These are phyloP conservation scores for Umbilicaria muhlenbergii DNA, from an alignment of 495 filamentous ascomycete genomes.

Conservation along the genomic window DNA sequence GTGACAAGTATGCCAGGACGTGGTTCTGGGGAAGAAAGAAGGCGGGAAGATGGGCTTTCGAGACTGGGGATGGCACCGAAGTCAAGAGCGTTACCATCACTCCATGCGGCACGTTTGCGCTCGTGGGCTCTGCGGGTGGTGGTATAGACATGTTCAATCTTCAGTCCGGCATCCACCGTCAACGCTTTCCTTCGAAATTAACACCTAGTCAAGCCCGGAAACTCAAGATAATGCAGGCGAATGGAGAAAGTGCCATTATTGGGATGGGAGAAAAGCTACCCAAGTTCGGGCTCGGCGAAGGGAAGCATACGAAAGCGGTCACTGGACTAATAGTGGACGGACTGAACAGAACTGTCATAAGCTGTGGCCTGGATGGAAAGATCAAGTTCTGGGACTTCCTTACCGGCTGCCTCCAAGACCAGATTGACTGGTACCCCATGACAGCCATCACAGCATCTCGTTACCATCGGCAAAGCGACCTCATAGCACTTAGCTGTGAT, in stretches of 20 bases:
- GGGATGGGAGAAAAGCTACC: conserved; percentile 25
- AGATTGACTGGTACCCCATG: conserved; percentile 77
- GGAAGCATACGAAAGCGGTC: conserved; percentile 65
- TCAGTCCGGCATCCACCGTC: conserved; percentile 77
- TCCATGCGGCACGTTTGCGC: conserved; percentile 81
- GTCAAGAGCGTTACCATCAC: conserved; percentile 82
- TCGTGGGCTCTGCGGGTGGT: conserved; percentile 74
- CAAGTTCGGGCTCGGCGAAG: conserved; percentile 24
- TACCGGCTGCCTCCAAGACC: conserved; percentile 57
- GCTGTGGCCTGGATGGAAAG: conserved; percentile 80
- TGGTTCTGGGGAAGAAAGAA: conserved; percentile 97
- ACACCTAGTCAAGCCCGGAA: conserved; percentile 48
- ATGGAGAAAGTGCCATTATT: conserved; percentile 10
- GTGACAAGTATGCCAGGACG: conserved; percentile 70
- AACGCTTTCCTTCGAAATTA: conserved; percentile 62
- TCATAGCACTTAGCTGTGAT: conserved; percentile 80
- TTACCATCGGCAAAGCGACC: conserved; percentile 65
- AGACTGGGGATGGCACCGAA: conserved; percentile 66
- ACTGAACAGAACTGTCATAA: conserved; percentile 68
- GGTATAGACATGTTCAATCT: conserved; percentile 89
- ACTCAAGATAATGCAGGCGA: conserved; percentile 36
- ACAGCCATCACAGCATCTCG: conserved; percentile 58
- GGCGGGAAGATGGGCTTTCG: conserved; percentile 84
- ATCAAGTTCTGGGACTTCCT: conserved; percentile 96
- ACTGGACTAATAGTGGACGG: conserved; percentile 76